Evolutionary conservation across 2,329 filamentous ascomycete genomes (phyloP).

Genomic region (Fusarium chuoi): DNA sequence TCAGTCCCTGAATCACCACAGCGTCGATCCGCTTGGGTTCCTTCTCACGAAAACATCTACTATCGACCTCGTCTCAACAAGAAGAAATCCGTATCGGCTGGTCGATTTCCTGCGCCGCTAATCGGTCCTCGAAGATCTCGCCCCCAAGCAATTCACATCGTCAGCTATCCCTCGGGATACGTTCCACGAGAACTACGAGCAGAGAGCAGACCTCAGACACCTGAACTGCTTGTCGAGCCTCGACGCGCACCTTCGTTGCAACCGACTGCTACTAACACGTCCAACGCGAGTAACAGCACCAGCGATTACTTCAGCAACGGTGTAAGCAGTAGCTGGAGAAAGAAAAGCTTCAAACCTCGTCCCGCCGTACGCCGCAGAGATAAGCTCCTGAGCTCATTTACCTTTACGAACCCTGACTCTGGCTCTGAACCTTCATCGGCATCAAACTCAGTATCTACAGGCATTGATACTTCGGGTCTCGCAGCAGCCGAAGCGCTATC

Average conservation of each 20-base stretch:
- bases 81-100: constrained; percentile 34
- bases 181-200: constrained; percentile 57
- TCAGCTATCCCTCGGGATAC: constrained; percentile 56
- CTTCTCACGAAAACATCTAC: constrained; percentile 42
- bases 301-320: constrained; percentile 1
- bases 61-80: constrained; percentile 42
- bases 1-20: constrained; percentile 27
- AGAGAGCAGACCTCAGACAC: constrained; percentile 30
- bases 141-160: constrained; percentile 56
- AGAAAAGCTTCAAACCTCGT: constrained; percentile 18
- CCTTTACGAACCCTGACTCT: constrained; percentile 15
- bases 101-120: constrained; percentile 50
- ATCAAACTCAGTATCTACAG: background rate
- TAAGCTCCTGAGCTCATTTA: constrained; percentile 28
- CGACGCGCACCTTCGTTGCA: constrained; percentile 38
- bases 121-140: constrained; percentile 53
- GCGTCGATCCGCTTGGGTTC: constrained; percentile 41
- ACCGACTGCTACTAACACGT: constrained; percentile 20
- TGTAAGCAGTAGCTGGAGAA: constrained; percentile 42
- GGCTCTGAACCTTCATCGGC: constrained; percentile 10
- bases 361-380: constrained; percentile 20
- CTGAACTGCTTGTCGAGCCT: constrained; percentile 15
- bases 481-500: constrained; percentile 26
- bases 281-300: constrained; percentile 4
- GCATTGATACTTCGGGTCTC: constrained; percentile 18